phyloP scores from a whole-genome alignment of 176 grass and related monocot species.

The Pharus latifolius region DNA sequence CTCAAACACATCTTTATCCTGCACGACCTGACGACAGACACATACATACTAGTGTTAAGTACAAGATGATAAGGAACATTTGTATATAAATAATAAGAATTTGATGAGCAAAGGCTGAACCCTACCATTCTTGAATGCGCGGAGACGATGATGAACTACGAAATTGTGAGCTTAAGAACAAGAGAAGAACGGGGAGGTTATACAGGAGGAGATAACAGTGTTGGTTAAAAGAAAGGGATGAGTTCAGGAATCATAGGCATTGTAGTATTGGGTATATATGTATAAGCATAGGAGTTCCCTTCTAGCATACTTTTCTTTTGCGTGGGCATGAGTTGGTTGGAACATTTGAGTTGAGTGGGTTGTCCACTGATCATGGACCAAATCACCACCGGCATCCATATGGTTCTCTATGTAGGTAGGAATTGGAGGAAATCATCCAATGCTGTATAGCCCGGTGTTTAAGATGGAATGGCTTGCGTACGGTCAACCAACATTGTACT shows the following conservation, averaged over 20 bases:
- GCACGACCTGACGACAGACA: no score
- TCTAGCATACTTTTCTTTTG: neutral
- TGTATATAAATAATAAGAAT: neutral
- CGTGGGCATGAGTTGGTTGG: constrained; percentile 21
- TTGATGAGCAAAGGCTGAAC: neutral
- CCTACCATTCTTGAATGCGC: constrained; percentile 25
- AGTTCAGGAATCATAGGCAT: neutral
- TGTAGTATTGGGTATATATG: neutral
- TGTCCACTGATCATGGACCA: constrained; percentile 5
- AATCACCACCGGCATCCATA: constrained; percentile 4
- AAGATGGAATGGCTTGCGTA: neutral
- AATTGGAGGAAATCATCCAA: neutral
- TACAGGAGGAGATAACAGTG: neutral
- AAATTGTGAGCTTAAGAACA: neutral
- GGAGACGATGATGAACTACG: neutral
- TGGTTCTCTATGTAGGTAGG: constrained; percentile 20
- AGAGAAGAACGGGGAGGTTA: neutral
- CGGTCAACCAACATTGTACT: neutral
- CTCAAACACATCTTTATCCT: neutral
- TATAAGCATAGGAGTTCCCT: neutral
- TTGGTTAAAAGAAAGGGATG: constrained; percentile 15
- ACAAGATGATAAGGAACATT: no score
- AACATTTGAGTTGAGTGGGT: constrained; percentile 25
- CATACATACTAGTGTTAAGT: no score
- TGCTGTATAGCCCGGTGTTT: neutral